Evolutionary conservation across 306 rosid genomes (phyloP).

Genomic region (Cercis canadensis): DNA sequence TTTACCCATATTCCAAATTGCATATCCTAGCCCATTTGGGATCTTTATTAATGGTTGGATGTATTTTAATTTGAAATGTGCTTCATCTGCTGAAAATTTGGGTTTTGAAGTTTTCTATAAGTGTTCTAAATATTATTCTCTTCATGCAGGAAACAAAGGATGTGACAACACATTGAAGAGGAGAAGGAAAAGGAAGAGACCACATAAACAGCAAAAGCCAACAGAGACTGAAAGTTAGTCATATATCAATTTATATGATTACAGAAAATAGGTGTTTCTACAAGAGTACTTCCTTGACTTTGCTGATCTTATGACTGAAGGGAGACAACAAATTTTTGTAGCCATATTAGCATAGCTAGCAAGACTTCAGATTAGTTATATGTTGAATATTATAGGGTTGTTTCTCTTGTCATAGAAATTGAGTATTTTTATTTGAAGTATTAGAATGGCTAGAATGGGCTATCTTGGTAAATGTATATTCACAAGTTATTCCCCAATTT

Average conservation of each 20-base stretch:
- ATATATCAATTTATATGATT: conserved; percentile 6
- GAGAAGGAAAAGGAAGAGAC: conserved; percentile 56
- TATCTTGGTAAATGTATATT: too few species aligned
- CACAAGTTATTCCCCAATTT: too few species aligned
- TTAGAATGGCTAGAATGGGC: too few species aligned
- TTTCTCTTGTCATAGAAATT: too few species aligned
- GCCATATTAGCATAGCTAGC: too few species aligned
- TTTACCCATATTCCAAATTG: too few species aligned
- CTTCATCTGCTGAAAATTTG: background rate
- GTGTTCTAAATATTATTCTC: background rate
- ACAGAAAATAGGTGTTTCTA: background rate
- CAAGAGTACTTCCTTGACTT: background rate
- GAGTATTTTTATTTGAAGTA: too few species aligned
- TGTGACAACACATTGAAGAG: conserved; percentile 36
- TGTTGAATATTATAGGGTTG: too few species aligned
- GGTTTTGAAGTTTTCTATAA: background rate
- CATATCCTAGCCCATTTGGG: too few species aligned
- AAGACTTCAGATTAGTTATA: too few species aligned
- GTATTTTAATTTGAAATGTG: conserved; percentile 1
- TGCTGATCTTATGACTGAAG: conserved; percentile 5
- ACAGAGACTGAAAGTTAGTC: conserved; percentile 8
- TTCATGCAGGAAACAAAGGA: conserved; percentile 35
- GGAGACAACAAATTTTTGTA: conserved; percentile 15
- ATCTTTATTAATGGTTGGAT: too few species aligned
- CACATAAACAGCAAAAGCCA: conserved; percentile 27